Base-by-base conservation (phyloP, 83 land plant genomes). In the Diphasiastrum complanatum region DNA sequence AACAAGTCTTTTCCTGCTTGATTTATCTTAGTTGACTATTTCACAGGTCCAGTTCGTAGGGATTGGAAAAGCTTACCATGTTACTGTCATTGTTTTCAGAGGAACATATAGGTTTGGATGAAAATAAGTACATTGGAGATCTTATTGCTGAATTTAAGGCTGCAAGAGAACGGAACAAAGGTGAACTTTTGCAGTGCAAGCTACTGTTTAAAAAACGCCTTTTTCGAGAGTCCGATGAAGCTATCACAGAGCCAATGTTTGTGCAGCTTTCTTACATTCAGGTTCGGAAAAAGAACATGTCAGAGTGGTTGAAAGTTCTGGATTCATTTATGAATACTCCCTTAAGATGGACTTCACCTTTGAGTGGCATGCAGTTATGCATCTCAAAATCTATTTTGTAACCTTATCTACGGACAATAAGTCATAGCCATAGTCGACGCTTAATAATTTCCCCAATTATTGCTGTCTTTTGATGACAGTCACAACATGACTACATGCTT, bases 181-280 rank as follows among this genome's bases (percentile, higher is more conserved):
- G 97, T 26, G 99, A 95, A 58, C 70, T 95, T 51, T 49, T 95
- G 53, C 99, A 95, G 41, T 89, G 85, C 70, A 95, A 95, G 65
- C 72, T 95, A 22, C 65, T 75, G n/a, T 95, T 95, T 59, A 95
- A 95, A 52, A 95, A 95, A 61, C 85, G 87, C 27, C 62, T 95
- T 38, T 95, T 95, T 72, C 84, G 99, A 45, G 99, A 95, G 64
- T 84, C 99, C 24, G 99, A 95, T 75, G 99, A 95, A 68, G 80
- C 92, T 32, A 78, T 89, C 31, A 63, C 80, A 29, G 97, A 95
- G 40, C 99, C 97, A 43, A 95, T 95, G 96, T 95, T 95, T 81
- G 80, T 86, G 22, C 99, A 95, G 69, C 67, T 95, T 47, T 95
- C 89, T 5, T 93, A 93, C 76, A 86, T 95, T 33, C 99, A 95